Evolutionary conservation across 805 yeast genomes (phyloP), one percentile per base, ranked within the genome.

Genomic region (Suhomyces faveliae): DNA sequence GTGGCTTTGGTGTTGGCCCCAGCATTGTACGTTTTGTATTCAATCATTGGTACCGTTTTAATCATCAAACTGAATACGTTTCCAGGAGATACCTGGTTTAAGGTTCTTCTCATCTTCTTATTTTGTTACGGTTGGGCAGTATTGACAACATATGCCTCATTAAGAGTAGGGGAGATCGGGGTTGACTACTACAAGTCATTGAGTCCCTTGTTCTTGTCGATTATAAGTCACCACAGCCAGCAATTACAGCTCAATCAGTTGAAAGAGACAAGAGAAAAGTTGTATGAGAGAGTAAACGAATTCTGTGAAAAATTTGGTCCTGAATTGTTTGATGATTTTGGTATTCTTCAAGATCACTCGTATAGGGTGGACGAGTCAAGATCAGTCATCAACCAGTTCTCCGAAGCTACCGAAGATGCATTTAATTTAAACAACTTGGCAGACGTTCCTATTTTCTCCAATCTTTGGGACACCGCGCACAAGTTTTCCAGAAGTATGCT

Each of bases 1-100:
- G 76, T 72, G 27, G 76, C 76, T 0, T 57, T 72, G 42, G 71
- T 64, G 0, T 53, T 70, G 27, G 77, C 77, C 1, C 77, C 77
- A 4, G 57, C 62, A 29, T 60, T 72, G 20, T 71, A 72, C 51
- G 63, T 68, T 3, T 67, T 71, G 40, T 71, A 69, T 56, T 70
- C 75, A 2, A 54, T 67, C 8, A 53, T 69, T 25, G 73, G 71
- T 3, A 65, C 70, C 1, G 21, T 60, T 6, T 41, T 63, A 13
- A 52, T 61, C n/a, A 44, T 58, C 22, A 54, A 54, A 24, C 44
- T 44, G 51, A 41, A 41, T 24, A 48, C 48, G n/a, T 42, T 53
- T 35, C 57, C 53, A 17, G 47, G 37, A 8, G 46, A 40, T 11
- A 46, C 41, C 2, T 33, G 25, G 39, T 37, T 51, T 12, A 56